Base-by-base conservation (phyloP, 2,329 filamentous ascomycete species). In the Arachnomyces sp. region DNA sequence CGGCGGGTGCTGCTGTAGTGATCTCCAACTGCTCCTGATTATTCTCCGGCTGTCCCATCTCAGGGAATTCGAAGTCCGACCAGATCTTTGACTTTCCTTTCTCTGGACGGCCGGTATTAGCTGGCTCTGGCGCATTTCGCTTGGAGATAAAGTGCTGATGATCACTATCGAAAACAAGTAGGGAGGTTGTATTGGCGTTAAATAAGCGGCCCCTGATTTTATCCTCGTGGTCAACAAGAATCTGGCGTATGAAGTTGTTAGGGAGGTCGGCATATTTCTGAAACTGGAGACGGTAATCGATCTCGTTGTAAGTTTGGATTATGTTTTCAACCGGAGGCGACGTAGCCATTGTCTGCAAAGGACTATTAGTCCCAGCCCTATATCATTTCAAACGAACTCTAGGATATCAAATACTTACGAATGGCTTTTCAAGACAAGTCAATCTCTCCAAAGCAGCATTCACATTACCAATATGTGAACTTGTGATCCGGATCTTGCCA, bases 21-120 rank as follows among this genome's bases (percentile, higher is more conserved):
- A 5, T n/a, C 37, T 51, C 29, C 52, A 48, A 2, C 36, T 35
- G n/a, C 38, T 43, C 42, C 16, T 45, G 34, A 17, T 50, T 50
- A 15, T 53, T 52, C 6, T 47, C 48, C 5, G 46, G 46, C 18
- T 55, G 50, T 7, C 61, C 61, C n/a, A 63, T 45, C 36, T 54
- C 52, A 16, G 48, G 42, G 38, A 59, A 63, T 7, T 46, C 49
- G 38, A 53, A 57, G 37, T 53, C 46, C 16, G 46, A 46, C 61
- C 61, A 65, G 12, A 61, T 42, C 7, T 48, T 53, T 4, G 60
- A 58, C 8, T 40, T 40, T 11, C 49, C 53, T 16, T 44, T 46
- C 18, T 21, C 33, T 6, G 52, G 50, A 8, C 49, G 12, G 17
- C 17, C 38, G 28, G 37, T 44, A 1, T 15, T 21, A 13, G 45